phyloP scores from a whole-genome alignment of 257 asterid genomes.

The Rhazya stricta region DNA sequence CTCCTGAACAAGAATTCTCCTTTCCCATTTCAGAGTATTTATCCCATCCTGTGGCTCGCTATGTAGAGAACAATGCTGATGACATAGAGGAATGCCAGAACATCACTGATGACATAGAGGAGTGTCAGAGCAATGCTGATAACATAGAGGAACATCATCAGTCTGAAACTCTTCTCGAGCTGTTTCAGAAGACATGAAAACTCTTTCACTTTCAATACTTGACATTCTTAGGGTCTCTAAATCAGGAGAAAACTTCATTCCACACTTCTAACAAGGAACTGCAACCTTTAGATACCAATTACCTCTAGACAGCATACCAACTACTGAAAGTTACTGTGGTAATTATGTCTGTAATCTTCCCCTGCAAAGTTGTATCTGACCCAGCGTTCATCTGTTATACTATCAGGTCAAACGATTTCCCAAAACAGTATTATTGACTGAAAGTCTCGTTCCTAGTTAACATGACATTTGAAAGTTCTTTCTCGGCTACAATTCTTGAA shows the following conservation, averaged over 20 bases:
- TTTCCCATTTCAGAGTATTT: conserved; percentile 27
- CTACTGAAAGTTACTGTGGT: neutral
- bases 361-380: neutral
- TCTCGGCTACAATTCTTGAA: too few relatives aligned
- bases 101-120: conserved; percentile 22
- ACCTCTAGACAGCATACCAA: neutral
- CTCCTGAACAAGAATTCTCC: conserved; percentile 21
- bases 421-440: too few relatives aligned
- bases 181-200: conserved; percentile 45
- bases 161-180: conserved; percentile 47
- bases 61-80: conserved; percentile 23
- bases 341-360: neutral
- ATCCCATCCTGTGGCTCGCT: conserved; percentile 16
- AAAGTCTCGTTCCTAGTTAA: neutral
- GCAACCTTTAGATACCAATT: neutral
- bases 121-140: conserved; percentile 20
- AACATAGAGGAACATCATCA: conserved; percentile 12
- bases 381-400: neutral
- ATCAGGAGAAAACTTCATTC: neutral
- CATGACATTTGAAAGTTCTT: neutral
- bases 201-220: neutral
- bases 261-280: neutral
- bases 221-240: neutral
- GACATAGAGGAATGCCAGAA: conserved; percentile 25
- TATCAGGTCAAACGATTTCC: neutral